Evolutionary conservation across 2,329 filamentous ascomycete genomes (phyloP), one percentile per base, ranked within the genome.

Genomic region (Mycosphaerella arachidis): DNA sequence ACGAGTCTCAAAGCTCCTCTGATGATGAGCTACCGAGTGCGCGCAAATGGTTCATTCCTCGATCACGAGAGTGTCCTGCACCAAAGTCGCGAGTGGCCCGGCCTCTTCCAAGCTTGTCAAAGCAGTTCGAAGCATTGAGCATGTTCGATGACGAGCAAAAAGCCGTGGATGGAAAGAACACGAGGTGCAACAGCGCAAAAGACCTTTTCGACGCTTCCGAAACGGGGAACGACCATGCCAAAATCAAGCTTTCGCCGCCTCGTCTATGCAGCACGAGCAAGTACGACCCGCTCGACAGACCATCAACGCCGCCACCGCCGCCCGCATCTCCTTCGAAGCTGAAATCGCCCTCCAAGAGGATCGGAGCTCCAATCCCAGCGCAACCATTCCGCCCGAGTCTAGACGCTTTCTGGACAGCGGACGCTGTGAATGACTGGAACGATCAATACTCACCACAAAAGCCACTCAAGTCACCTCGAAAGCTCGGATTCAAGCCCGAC

Each of bases 351-450:
- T 77, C 76, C 1, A 81, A 83, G 66, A 68, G 71, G 20, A 74
- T 69, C 53, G 27, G 27, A 13, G 62, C 70, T 20, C 68, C 71
- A 0, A 83, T 86, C 45, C 84, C 84, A 1, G 75, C 76, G 37
- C 82, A 83, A 1, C 82, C 83, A 3, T 79, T 86, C 59, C 74
- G 77, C 29, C 79, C 80, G 24, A 82, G 75, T 55, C 79, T 79
- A 43, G 84, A 87, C 62, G 76, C 75, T 6, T 87, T 87, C 67
- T 88, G 85, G 86, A 78, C 77, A 55, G 81, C 82, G 62, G 81
- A 82, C 12, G 72, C 82, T 16, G 78, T 85, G 27, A 83, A 87
- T 65, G 81, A 84, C 48, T 88, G 85, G 84, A 86, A 87, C 61
- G 85, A 87, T 48, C 77, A 84, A 56, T 82, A 86, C 69, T 84